Conservation (phyloP, 352 stramenopile genomes). For the Phytopythium helicoides region DNA sequence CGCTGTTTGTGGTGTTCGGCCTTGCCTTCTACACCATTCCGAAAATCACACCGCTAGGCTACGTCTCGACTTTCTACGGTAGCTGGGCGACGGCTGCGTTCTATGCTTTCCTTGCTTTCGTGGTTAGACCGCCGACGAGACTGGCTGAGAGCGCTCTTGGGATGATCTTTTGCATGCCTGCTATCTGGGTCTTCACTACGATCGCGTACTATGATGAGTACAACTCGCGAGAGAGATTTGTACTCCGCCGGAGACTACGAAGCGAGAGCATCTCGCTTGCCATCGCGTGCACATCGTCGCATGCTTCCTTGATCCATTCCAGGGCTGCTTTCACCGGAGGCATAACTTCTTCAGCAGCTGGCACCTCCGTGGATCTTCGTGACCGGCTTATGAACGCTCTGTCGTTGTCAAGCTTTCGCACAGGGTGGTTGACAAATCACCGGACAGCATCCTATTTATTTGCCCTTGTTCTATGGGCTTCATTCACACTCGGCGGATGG, state of each 20-base stretch:
- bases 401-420: slow-evolving; percentile 20
- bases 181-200: slow-evolving; percentile 82
- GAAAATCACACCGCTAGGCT: slow-evolving; percentile 80
- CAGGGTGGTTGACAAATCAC: slow-evolving; percentile 21
- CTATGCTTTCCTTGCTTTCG: slow-evolving; percentile 54
- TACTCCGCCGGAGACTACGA: slow-evolving; percentile 58
- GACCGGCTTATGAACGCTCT: slow-evolving; percentile 20
- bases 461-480: slow-evolving; percentile 67
- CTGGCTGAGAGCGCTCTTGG: slow-evolving; percentile 54
- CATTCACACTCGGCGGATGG: slow-evolving; percentile 73
- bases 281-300: slow-evolving; percentile 52
- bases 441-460: slow-evolving; percentile 61
- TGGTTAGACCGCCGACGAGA: slow-evolving; percentile 41
- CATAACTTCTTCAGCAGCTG: not conserved
- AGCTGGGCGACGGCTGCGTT: slow-evolving; percentile 64
- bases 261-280: slow-evolving; percentile 79
- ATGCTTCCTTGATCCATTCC: not conserved
- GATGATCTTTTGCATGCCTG: slow-evolving; percentile 64
- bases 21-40: slow-evolving; percentile 86
- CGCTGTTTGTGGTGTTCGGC: slow-evolving; percentile 79
- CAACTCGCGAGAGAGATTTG: slow-evolving; percentile 77
- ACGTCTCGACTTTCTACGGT: slow-evolving; percentile 67
- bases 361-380: not conserved
- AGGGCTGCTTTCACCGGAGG: not conserved
- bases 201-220: slow-evolving; percentile 88